Conservation (phyloP, 2,329 filamentous ascomycete species). For the Beauveria sp. region DNA sequence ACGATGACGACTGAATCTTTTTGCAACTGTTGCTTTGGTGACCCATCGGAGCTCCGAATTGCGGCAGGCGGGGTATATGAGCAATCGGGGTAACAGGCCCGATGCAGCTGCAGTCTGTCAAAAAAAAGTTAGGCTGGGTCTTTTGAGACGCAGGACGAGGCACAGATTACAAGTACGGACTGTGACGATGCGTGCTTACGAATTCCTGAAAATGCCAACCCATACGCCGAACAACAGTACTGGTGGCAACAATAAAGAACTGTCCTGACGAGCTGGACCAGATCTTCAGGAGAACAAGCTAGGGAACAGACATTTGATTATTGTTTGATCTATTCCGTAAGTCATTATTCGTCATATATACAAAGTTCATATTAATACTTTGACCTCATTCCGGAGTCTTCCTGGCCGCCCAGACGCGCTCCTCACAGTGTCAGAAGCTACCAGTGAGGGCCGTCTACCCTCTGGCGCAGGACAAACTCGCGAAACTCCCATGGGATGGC, state of each 20-base stretch:
- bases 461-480: no score
- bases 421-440: neutral
- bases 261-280: neutral
- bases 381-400: neutral
- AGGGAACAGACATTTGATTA: neutral
- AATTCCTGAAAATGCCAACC: neutral
- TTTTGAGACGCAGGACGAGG: neutral
- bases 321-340: neutral
- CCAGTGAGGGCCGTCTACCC: neutral
- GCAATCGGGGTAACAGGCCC: neutral
- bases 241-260: no score
- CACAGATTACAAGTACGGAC: neutral
- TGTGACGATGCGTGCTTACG: neutral
- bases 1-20: neutral
- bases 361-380: neutral
- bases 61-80: neutral
- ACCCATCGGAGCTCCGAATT: neutral
- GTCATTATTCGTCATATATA: neutral
- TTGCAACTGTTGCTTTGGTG: neutral
- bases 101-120: neutral
- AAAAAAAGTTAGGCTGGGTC: neutral
- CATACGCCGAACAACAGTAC: neutral
- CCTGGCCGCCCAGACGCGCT: neutral
- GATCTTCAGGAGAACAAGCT: no score
- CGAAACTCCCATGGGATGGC: no score